These are phyloP conservation scores for Yarrowia sp. DNA, from an alignment of 805 yeast genomes.

Conservation along the genomic window DNA sequence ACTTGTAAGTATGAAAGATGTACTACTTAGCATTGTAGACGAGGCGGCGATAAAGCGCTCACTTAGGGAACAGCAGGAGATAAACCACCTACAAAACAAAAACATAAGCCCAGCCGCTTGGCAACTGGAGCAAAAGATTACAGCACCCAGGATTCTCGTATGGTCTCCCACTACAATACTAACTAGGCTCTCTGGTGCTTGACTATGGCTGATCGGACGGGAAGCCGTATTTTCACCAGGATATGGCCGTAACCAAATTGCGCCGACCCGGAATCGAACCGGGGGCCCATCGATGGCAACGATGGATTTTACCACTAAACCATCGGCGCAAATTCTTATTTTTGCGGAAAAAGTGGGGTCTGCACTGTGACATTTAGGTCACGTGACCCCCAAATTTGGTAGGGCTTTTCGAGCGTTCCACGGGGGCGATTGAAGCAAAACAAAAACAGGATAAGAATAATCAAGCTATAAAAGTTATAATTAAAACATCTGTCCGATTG, in stretches of 20 bases:
- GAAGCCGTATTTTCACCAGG: slow-evolving; percentile 33
- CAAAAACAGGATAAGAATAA: no score
- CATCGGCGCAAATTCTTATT: slow-evolving; percentile 6
- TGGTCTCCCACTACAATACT: slow-evolving; percentile 34
- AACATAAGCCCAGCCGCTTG: not conserved
- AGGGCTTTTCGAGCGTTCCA: no score
- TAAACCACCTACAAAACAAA: no score
- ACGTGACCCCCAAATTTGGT: slow-evolving; percentile 4
- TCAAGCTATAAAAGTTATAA: no score
- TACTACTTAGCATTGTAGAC: no score
- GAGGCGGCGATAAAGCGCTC: no score
- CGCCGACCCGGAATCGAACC: slow-evolving; percentile 37
- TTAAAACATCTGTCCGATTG: no score
- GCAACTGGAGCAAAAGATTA: not conserved
- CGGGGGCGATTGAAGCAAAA: no score
- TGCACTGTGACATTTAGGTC: not conserved
- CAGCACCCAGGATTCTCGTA: slow-evolving; percentile 33
- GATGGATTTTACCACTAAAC: slow-evolving; percentile 35
- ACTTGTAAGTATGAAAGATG: no score
- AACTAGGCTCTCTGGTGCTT: slow-evolving; percentile 34
- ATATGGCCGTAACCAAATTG: slow-evolving; percentile 28
- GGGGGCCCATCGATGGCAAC: slow-evolving; percentile 37
- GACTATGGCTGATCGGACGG: slow-evolving; percentile 35
- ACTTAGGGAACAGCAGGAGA: no score
- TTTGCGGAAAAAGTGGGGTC: not conserved